phyloP scores from a whole-genome alignment of 306 rosid species.

The apple (Malus domestica) region DNA sequence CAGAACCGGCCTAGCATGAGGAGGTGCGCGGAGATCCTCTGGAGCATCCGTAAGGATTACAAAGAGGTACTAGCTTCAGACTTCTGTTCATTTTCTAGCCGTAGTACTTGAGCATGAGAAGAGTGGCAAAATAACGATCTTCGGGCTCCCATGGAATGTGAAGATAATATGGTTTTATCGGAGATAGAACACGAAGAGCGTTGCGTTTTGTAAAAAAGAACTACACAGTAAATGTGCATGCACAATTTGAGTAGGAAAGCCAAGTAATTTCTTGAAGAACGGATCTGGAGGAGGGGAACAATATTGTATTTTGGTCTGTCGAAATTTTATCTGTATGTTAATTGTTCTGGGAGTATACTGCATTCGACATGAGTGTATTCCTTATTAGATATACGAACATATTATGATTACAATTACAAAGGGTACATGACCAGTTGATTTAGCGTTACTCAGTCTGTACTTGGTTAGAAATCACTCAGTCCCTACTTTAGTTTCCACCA shows the following conservation, averaged over 20 bases:
- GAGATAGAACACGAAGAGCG: background rate
- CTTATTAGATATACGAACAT: background rate
- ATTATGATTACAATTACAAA: background rate
- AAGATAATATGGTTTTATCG: background rate
- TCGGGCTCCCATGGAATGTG: slow-evolving; percentile 1
- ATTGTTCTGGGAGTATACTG: background rate
- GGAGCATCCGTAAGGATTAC: slow-evolving; percentile 86
- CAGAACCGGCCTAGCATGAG: slow-evolving; percentile 88
- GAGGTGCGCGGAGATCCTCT: slow-evolving; percentile 84
- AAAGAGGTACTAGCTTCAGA: slow-evolving; percentile 49
- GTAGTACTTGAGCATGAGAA: slow-evolving; percentile 25
- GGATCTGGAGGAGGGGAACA: background rate
- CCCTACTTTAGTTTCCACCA: background rate
- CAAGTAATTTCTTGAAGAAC: background rate
- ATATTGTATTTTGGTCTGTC: background rate
- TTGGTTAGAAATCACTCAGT: background rate
- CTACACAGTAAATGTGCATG: background rate
- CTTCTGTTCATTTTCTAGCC: slow-evolving; percentile 49
- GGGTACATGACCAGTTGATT: background rate
- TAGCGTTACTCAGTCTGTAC: background rate
- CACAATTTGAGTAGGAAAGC: background rate
- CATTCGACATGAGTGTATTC: background rate
- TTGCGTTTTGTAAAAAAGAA: background rate
- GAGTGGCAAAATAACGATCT: slow-evolving; percentile 14
- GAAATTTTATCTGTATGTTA: background rate